Conservation (phyloP, 2,329 filamentous ascomycete genomes). For the Phialophora verrucosa region DNA sequence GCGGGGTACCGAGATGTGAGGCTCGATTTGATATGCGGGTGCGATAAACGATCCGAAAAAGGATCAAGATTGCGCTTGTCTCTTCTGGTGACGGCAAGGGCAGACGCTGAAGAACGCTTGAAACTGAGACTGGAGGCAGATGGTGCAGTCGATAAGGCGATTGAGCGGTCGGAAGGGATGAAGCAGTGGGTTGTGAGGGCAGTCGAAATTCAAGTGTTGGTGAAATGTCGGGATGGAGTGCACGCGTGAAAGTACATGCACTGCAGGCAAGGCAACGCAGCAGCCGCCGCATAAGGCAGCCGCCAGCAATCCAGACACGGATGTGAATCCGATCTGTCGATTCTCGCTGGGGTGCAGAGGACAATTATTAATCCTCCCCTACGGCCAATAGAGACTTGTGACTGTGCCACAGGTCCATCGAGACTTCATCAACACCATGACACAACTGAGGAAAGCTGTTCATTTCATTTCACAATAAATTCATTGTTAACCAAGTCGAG, state of each 20-base stretch:
- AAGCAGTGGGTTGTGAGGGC: neutral
- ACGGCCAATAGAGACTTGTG: neutral
- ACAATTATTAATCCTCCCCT: neutral
- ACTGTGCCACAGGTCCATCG: neutral
- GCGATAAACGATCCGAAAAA: slow-evolving; percentile 24
- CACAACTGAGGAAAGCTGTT: neutral
- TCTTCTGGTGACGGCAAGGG: neutral
- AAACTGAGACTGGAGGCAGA: neutral
- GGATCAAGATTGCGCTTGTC: slow-evolving; percentile 9
- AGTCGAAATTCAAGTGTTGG: slow-evolving; percentile 7
- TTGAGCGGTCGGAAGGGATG: slow-evolving; percentile 7
- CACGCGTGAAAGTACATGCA: slow-evolving; percentile 4
- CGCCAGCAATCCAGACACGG: slow-evolving; percentile 6
- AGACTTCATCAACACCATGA: neutral
- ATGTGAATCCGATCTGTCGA: slow-evolving; percentile 9
- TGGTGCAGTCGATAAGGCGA: neutral
- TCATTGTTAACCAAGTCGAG: neutral
- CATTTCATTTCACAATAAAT: neutral
- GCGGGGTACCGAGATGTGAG: slow-evolving; percentile 24
- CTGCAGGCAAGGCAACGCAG: neutral
- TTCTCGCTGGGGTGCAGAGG: neutral
- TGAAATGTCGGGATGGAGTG: slow-evolving; percentile 6
- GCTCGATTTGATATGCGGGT: slow-evolving; percentile 25
- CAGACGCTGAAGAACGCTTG: neutral
- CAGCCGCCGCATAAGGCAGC: slow-evolving; percentile 1